Base-by-base conservation (phyloP, 169 alveolate genomes). In the Perkinsus marinus region DNA sequence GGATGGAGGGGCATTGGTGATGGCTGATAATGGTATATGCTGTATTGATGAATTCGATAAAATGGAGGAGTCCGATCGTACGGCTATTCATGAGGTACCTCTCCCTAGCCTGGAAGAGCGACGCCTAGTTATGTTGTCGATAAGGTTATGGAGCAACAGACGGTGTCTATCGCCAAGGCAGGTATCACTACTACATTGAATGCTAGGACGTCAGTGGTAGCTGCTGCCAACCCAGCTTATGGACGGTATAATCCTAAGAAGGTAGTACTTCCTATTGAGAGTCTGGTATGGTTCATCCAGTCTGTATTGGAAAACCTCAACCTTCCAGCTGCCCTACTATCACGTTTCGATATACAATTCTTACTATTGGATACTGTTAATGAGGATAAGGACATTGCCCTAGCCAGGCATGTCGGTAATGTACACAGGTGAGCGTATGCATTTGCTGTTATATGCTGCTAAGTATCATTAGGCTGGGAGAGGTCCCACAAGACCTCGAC, bases 1-100 rank as follows among this genome's bases (percentile, higher is more conserved):
- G 91, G 99, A 98, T 94, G 99, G 99, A 26, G 99, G 99, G 36
- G 99, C 99, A 19, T 93, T 98, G 47, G 99, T 98, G 39, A 94
- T 98, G 92, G 99, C 99, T n/a, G 99, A 98, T 93, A 96, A 94
- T 93, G 99, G 99, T 39, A 96, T 98, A 2, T 98, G 99, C 94
- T 98, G 99, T 30, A 98, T 98, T 90, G 99, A 98, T 94, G 99
- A 98, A 95, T 98, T 98, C 94, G 99, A 98, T 95, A 98, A 98
- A 93, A 96, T 95, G 93, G 92, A 93, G 91, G 99, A 98, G 92
- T 94, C 97, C 90, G 99, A 98, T 94, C 95, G 99, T 93, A 97
- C 99, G 16, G 98, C 99, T 41, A 98, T 98, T 79, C 99, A 98
- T 92, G 99, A 98, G 95, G 99, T 98, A 22, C 19, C 46, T 10